Evolutionary conservation across 73 alveolate genomes (phyloP), one percentile per base, ranked within the genome.

Genomic region (Loxodes magnus): DNA sequence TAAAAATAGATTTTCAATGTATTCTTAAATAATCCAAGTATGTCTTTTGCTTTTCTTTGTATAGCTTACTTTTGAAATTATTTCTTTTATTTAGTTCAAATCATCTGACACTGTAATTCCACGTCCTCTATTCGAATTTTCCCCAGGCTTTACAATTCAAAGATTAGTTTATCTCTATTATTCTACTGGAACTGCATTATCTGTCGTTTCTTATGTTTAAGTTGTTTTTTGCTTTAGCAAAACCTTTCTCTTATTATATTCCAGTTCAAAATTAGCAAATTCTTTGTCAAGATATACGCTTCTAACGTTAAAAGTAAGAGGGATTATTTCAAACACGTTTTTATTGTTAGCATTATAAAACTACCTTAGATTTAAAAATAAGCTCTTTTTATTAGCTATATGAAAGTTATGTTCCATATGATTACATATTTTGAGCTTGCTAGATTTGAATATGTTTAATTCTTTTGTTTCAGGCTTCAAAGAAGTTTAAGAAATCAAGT

Each of bases 71-170:
- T 39, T 48, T 25, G 56, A 31, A 14, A 61, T 53, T 1, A 77
- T 42, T 9, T 69, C 74, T 46, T 52, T 60, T 24, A 82, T 74
- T 15, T 61, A 63, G 43, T 71, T 38, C 5, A 82, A 37, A 30
- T 71, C 87, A 21, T 53, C 80, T 4, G 88, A 60, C 15, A 82
- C 88, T 28, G 56, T 30, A 25, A 82, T 77, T 7, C 95, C 95
- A 66, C 60, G 58, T 1, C 95, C 95, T 78, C 95, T 70, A 42
- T 82, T 82, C 6, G 95, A 71, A 43, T 67, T 78, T 44, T 82
- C 41, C 9, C 41, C 41, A 31, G 41, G 41, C n/a, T 31, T 31
- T 31, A 31, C 41, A 31, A 31, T 31, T 10, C 41, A 31, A 31
- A n/a, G n/a, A n/a, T n/a, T n/a, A n/a, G n/a, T n/a, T n/a, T n/a